phyloP scores from a whole-genome alignment of 176 grass and related monocot genomes.

The Paspalum notatum region DNA sequence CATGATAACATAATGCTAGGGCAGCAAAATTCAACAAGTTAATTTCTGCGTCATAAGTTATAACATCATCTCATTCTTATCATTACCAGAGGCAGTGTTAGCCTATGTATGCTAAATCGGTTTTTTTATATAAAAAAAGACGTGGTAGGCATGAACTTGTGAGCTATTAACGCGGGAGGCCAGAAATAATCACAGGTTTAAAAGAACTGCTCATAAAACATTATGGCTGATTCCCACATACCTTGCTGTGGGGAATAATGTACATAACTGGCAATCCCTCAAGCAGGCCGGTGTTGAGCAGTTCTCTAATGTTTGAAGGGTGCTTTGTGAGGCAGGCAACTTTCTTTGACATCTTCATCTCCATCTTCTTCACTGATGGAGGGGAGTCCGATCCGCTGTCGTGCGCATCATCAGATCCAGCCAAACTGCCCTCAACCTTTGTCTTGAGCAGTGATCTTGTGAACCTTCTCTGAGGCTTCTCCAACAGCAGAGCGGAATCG shows the following conservation, averaged over 20 bases:
- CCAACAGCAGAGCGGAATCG: constrained; percentile 10
- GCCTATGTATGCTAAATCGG: not conserved
- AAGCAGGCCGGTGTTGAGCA: constrained; percentile 57
- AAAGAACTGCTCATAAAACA: not conserved
- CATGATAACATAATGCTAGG: too few species aligned
- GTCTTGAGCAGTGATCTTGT: constrained; percentile 57
- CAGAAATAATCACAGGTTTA: not conserved
- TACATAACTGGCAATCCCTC: constrained; percentile 56
- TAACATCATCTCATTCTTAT: too few species aligned
- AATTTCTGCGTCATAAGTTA: too few species aligned
- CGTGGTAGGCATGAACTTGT: not conserved
- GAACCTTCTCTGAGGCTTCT: constrained; percentile 45
- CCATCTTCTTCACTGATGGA: constrained; percentile 59
- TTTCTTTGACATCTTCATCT: constrained; percentile 80
- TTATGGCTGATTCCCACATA: constrained; percentile 9
- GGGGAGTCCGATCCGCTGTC: constrained; percentile 42
- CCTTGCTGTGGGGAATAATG: constrained; percentile 55
- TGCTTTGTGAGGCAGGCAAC: constrained; percentile 56
- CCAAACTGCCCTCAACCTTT: constrained; percentile 34
- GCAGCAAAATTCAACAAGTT: too few species aligned
- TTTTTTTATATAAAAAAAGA: too few species aligned
- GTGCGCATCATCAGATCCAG: constrained; percentile 39
- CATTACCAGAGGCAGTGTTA: too few species aligned
- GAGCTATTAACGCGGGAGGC: not conserved
- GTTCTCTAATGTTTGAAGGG: constrained; percentile 52